Evolutionary conservation across 2,329 filamentous ascomycete genomes (phyloP).

Genomic region (Ceratocystis lukuohia): DNA sequence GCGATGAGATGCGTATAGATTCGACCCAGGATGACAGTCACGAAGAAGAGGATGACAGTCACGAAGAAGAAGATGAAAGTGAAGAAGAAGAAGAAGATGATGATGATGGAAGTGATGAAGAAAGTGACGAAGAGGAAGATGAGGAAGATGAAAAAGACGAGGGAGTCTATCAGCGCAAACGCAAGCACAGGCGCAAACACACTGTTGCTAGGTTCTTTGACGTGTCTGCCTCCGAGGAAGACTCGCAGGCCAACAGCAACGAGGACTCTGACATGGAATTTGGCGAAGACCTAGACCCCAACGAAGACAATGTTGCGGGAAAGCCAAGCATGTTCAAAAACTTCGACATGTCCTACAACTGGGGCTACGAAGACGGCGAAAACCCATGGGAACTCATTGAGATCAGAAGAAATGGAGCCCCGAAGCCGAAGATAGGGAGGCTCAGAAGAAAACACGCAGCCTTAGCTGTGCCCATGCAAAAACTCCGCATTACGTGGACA

Average conservation of each 20-base stretch:
- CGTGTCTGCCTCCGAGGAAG: slow-evolving; percentile 11
- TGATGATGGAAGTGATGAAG: not conserved
- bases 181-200: not conserved
- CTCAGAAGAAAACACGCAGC: not conserved
- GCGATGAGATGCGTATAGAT: not conserved
- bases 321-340: not conserved
- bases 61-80: not conserved
- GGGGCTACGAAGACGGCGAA: slow-evolving; percentile 3
- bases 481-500: slow-evolving; percentile 8
- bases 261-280: not conserved
- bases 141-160: not conserved
- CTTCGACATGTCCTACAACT: not conserved
- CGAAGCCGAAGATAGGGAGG: not conserved
- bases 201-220: slow-evolving; percentile 11
- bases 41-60: not conserved
- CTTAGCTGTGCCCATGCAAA: not conserved
- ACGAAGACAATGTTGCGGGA: not conserved
- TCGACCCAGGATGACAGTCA: not conserved
- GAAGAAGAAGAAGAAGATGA: not conserved
- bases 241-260: not conserved
- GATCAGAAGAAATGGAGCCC: not conserved
- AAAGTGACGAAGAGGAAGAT: not conserved
- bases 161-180: not conserved
- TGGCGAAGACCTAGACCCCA: not conserved
- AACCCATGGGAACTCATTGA: not conserved